phyloP scores from a whole-genome alignment of 2,329 filamentous ascomycete species.

The Calonectria pseudoturangicola region DNA sequence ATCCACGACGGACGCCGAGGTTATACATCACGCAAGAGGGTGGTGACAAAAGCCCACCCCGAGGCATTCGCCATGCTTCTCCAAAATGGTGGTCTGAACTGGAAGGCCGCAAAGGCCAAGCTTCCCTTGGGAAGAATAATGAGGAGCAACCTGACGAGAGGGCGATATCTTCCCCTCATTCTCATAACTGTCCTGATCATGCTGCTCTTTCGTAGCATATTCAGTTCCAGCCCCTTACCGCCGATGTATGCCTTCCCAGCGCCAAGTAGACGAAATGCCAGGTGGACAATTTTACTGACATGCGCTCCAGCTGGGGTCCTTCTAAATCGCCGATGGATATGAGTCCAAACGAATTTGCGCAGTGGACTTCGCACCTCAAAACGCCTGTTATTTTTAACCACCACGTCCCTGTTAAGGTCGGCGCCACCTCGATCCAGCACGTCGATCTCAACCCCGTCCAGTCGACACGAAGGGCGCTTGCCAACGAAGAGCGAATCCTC shows the following conservation, averaged over 20 bases:
- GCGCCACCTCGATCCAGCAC: conserved; percentile 84
- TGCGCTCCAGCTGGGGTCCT: conserved; percentile 85
- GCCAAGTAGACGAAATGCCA: not conserved
- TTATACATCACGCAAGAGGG: conserved; percentile 36
- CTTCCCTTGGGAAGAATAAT: conserved; percentile 86
- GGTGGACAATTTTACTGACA: conserved; percentile 39
- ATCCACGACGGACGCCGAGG: conserved; percentile 42
- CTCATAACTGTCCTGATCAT: conserved; percentile 82
- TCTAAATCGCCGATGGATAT: conserved; percentile 97
- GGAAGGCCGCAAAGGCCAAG: conserved; percentile 90
- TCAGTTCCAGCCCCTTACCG: conserved; percentile 88
- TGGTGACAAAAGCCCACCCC: conserved; percentile 44
- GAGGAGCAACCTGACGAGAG: conserved; percentile 82
- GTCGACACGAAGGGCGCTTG: conserved; percentile 85
- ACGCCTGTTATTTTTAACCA: conserved; percentile 98
- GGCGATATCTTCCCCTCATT: conserved; percentile 85
- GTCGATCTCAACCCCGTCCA: conserved; percentile 90
- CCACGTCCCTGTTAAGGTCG: conserved; percentile 90
- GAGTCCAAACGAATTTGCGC: conserved; percentile 90
- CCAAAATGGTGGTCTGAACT: conserved; percentile 91
- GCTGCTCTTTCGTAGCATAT: conserved; percentile 91
- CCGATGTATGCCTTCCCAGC: conserved; percentile 79
- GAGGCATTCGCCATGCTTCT: conserved; percentile 82
- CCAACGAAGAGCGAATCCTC: conserved; percentile 90
- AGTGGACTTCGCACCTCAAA: conserved; percentile 91